Evolutionary conservation across 2,329 filamentous ascomycete species (phyloP), one percentile per base, ranked within the genome.

Genomic region (Trichoderma gracile): DNA sequence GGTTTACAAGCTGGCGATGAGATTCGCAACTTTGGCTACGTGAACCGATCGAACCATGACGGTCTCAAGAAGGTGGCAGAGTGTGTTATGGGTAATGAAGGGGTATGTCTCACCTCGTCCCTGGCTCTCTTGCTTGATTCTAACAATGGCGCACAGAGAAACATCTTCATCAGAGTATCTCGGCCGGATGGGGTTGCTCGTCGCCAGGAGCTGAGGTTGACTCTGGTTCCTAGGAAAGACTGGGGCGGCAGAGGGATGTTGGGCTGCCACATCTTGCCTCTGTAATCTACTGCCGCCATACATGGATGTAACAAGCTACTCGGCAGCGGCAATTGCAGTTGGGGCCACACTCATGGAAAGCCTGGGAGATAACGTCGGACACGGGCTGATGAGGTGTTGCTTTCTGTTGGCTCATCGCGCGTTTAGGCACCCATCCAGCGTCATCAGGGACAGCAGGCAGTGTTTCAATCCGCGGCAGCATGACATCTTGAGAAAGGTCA

Each of bases 161-260:
- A 84, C 50, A 84, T 96, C 47, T 78, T 88, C 17, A 90, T 96
- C 63, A 90, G 87, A 73, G 81, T 88, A 53, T 84, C 81, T 57
- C 83, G 86, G 62, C 78, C 79, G 67, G 74, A 75, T 53, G 78
- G 75, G 43, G 76, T 75, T 61, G 78, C 73, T 50, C 73, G 72
- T 69, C 77, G 75, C 63, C 80, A 82, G 71, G 84, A 92, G 68
- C 76, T 95, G 65, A 83, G 87, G 64, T 78, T 97, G 71, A 87
- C 85, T 68, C 78, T 99, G 68, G 91, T 82, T 54, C 94, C 94
- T 60, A 84, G 86, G 70, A 85, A 86, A 50, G 83, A 93, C 73
- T 99, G 95, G 94, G 94, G 94, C 69, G 95, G 95, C 33, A 84
- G 92, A 76, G 95, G 94, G 14, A 80, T 96, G 75, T 79, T 99